Base-by-base conservation (phyloP, 345 rosid species). In the Aquilaria malaccensis region DNA sequence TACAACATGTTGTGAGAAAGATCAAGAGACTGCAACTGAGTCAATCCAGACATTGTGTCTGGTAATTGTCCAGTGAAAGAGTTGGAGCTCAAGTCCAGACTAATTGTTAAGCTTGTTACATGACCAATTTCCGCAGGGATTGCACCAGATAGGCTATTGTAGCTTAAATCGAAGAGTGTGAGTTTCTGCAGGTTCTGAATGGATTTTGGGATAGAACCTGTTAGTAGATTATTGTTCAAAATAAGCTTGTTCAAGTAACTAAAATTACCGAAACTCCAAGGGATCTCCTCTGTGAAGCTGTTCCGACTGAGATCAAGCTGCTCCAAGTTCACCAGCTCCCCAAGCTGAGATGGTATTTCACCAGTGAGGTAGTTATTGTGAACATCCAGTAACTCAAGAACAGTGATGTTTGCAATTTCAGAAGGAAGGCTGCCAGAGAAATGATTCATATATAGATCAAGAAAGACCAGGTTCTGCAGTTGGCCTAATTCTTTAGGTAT, bases 271-370 rank as follows among this genome's bases (percentile, higher is more conserved):
- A 94, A 87, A 79, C 97, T 87, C 57, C 58, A 45, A 0, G 97
- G 96, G 62, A 87, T 84, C 69, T 73, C 80, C 7, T 95, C 89
- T 1, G 77, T 80, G 69, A 94, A 83, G 78, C 89, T 84, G 79
- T 94, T 94, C 66, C 90, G 78, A 73, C 99, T 89, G 30, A 94
- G 78, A 74, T 93, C 97, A 76, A 94, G 95, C 79, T 84, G 97
- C 90, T 94, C 99, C 43, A 94, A 75, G 66, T 94, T 94, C 70
- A 94, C 96, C 31, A 89, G 90, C 79, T 86, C 85, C 65, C 97
- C 97, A 11, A 94, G 67, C 73, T 85, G 85, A 59, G 76, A 47
- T 13, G 99, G 97, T 54, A 94, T 86, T 56, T 75, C 86, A 30
- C 96, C 99, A 2, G 83, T 77, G 13, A 89, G 68, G 81, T 87